Evolutionary conservation across 2,329 filamentous ascomycete genomes (phyloP).

Genomic region (Hymenoscyphus albidus): DNA sequence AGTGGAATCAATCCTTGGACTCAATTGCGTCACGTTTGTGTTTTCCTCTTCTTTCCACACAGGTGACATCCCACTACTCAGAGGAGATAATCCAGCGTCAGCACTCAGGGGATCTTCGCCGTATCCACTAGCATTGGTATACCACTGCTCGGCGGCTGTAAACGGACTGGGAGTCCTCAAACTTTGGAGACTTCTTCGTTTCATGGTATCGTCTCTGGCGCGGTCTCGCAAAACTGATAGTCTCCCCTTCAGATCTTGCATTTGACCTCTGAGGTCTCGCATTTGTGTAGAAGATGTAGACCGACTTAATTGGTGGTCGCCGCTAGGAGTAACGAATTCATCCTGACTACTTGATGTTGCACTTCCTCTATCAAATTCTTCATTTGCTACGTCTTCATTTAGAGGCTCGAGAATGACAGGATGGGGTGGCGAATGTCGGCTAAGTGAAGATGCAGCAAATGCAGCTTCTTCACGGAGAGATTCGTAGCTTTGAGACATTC

Average conservation of each 20-base stretch:
- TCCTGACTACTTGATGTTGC: slow-evolving; percentile 25
- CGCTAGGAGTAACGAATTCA: slow-evolving; percentile 19
- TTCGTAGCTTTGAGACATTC: slow-evolving; percentile 13
- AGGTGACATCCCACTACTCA: slow-evolving; percentile 13
- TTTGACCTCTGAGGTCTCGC: slow-evolving; percentile 60
- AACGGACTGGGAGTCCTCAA: slow-evolving; percentile 53
- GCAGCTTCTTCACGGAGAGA: slow-evolving; percentile 14
- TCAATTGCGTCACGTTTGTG: slow-evolving; percentile 6
- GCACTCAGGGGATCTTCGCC: slow-evolving; percentile 23
- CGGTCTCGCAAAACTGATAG: slow-evolving; percentile 63
- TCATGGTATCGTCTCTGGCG: slow-evolving; percentile 60
- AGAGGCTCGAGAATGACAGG: slow-evolving; percentile 46
- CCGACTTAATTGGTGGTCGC: slow-evolving; percentile 27
- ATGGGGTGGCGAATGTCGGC: slow-evolving; percentile 24
- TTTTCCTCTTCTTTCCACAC: slow-evolving; percentile 26
- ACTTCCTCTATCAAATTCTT: slow-evolving; percentile 26
- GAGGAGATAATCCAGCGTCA: slow-evolving; percentile 27
- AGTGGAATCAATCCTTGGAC: background rate
- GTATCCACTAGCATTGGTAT: slow-evolving; percentile 27
- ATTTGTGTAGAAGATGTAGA: slow-evolving; percentile 41
- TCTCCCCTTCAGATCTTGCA: slow-evolving; percentile 64
- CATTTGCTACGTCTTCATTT: slow-evolving; percentile 47
- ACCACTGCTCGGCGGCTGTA: slow-evolving; percentile 36
- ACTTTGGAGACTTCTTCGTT: slow-evolving; percentile 58
- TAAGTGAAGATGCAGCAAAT: slow-evolving; percentile 17